Evolutionary conservation across 441 rosid genomes (phyloP).

Genomic region (Metrosideros polymorpha): DNA sequence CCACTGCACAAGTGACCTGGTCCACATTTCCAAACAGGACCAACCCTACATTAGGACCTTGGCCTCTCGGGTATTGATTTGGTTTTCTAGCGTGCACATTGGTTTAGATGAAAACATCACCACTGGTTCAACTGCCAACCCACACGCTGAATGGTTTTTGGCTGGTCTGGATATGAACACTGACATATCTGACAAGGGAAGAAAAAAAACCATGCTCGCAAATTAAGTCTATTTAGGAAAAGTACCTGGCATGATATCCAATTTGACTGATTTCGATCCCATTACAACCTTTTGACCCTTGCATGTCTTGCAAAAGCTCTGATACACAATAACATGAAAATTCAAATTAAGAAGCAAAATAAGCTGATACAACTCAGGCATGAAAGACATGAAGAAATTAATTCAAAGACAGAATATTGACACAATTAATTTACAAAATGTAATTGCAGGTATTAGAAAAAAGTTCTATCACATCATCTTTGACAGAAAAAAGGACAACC

Average conservation of each 20-base stretch:
- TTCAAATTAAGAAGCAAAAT: neutral
- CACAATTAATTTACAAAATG: neutral
- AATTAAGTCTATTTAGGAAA: neutral
- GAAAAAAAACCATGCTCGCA: neutral
- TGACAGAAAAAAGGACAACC: neutral
- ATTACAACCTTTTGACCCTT: conserved; percentile 66
- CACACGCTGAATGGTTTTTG: neutral
- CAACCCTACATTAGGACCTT: neutral
- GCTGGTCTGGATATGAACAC: neutral
- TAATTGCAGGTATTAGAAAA: neutral
- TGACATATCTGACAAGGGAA: neutral
- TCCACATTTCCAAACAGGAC: neutral
- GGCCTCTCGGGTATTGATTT: neutral
- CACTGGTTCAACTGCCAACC: neutral
- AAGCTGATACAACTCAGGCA: neutral
- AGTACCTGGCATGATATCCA: conserved; percentile 81
- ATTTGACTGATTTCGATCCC: conserved; percentile 75
- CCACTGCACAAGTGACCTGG: neutral
- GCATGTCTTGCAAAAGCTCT: conserved; percentile 90
- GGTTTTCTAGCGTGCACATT: neutral
- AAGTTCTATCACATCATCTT: neutral
- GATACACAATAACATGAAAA: neutral
- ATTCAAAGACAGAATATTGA: neutral
- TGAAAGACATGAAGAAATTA: neutral
- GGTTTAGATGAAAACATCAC: neutral